These are phyloP conservation scores for Fusarium buxicola DNA, from an alignment of 2,329 filamentous ascomycete species.

Conservation along the genomic window DNA sequence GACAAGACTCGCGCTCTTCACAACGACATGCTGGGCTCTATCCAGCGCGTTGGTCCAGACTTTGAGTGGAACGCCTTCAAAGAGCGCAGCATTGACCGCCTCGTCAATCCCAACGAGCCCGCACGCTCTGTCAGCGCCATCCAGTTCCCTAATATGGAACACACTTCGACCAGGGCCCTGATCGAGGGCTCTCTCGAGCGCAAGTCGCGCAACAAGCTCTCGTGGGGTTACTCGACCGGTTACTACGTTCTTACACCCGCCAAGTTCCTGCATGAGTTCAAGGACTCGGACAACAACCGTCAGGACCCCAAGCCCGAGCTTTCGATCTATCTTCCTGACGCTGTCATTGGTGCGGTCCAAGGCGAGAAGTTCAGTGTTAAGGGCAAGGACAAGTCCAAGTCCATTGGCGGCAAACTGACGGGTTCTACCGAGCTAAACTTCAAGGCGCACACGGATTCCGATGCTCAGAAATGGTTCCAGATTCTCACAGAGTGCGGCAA, in stretches of 20 bases:
- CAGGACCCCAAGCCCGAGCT: conserved; percentile 85
- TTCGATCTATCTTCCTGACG: conserved; percentile 92
- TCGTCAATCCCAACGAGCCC: conserved; percentile 82
- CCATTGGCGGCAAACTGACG: conserved; percentile 82
- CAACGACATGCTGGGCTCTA: conserved; percentile 80
- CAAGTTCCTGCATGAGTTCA: conserved; percentile 95
- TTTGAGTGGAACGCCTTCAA: conserved; percentile 94
- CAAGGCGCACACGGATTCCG: conserved; percentile 84
- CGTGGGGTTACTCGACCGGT: conserved; percentile 78
- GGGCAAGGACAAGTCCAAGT: conserved; percentile 90
- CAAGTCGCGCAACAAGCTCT: conserved; percentile 87
- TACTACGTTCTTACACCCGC: conserved; percentile 93
- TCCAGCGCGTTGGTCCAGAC: conserved; percentile 82
- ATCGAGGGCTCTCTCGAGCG: conserved; percentile 91
- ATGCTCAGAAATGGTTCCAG: conserved; percentile 88
- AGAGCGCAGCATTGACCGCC: conserved; percentile 73
- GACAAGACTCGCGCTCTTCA: conserved; percentile 87
- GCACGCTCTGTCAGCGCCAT: conserved; percentile 80
- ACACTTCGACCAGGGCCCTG: conserved; percentile 80
- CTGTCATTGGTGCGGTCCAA: conserved; percentile 75
- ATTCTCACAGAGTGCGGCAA: conserved; percentile 74
- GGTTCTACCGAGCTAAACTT: conserved; percentile 85
- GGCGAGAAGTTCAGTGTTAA: conserved; percentile 94
- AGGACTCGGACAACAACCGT: conserved; percentile 81
- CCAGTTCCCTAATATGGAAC: conserved; percentile 88